A percentile compares a stretch with the other conserved stretches of the same genome.
Conservation (phyloP, 2,329 filamentous ascomycete genomes). For the Alternaria gansuensis region DNA sequence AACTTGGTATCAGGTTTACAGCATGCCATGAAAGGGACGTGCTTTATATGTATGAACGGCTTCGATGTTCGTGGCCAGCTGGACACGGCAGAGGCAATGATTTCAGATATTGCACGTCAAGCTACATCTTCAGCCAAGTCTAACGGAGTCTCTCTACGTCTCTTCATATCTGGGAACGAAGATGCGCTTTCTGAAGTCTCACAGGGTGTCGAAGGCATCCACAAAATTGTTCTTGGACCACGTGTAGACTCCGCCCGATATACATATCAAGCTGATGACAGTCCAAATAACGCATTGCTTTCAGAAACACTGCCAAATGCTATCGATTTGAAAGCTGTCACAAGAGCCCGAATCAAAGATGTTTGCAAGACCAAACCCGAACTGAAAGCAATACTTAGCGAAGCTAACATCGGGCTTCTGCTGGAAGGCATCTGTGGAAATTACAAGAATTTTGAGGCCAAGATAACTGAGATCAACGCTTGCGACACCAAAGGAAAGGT, state of each 20-base stretch:
- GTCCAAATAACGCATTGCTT: background rate
- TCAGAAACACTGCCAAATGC: constrained; percentile 6
- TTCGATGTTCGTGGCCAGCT: constrained; percentile 12
- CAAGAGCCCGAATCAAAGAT: constrained; percentile 15
- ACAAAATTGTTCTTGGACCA: background rate
- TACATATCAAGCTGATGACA: background rate
- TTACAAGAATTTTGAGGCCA: constrained; percentile 24
- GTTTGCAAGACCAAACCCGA: constrained; percentile 21
- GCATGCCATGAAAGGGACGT: constrained; percentile 23
- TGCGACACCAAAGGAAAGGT: constrained; percentile 29
- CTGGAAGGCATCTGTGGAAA: constrained; percentile 22
- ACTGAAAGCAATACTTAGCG: constrained; percentile 18
- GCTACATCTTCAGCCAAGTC: background rate
- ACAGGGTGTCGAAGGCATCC: background rate
- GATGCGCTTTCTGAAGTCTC: background rate
- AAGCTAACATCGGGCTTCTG: constrained; percentile 24
- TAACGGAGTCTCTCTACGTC: background rate
- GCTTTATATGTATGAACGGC: constrained; percentile 28
- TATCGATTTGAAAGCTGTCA: constrained; percentile 17
- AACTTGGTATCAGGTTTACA: constrained; percentile 10
- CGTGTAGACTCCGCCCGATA: background rate
- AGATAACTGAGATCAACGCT: constrained; percentile 24
- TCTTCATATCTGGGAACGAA: constrained; percentile 1
- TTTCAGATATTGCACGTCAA: background rate
- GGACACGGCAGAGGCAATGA: background rate